These are phyloP conservation scores for Ustilago shanxiensis DNA, from an alignment of 1,284 basidiomycete species.

Conservation along the genomic window DNA sequence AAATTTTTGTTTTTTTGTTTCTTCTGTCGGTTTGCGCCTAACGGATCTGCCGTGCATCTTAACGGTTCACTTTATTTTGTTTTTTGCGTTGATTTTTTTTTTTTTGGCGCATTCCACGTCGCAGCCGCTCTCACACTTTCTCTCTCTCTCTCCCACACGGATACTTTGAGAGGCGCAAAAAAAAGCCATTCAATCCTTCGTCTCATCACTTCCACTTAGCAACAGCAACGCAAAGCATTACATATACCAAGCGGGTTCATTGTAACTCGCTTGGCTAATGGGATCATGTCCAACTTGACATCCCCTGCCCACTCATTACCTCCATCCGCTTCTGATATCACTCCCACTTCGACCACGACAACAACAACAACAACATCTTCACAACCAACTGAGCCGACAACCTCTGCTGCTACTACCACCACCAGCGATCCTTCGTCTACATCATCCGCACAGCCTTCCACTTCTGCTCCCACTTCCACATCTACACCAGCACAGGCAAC, in stretches of 20 bases:
- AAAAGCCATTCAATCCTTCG: not conserved
- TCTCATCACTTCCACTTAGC: constrained; percentile 1
- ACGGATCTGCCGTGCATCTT: not conserved
- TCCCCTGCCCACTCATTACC: constrained; percentile 9
- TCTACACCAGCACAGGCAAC: not conserved
- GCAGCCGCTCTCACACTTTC: too few species aligned
- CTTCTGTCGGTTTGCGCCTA: not conserved
- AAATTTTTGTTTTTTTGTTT: not conserved
- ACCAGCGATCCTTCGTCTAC: not conserved
- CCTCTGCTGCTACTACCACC: too few species aligned
- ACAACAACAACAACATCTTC: too few species aligned
- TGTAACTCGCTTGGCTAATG: constrained; percentile 4
- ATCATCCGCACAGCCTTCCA: not conserved
- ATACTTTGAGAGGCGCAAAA: too few species aligned
- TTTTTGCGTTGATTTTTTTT: too few species aligned
- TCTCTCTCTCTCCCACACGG: too few species aligned
- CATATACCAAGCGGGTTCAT: constrained; percentile 9
- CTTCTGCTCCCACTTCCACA: constrained; percentile 1
- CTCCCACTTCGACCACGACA: constrained; percentile 8
- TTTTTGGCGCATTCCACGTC: too few species aligned
- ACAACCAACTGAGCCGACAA: not conserved
- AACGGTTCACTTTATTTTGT: too few species aligned
- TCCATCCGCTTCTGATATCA: constrained; percentile 1
- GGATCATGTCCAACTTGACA: constrained; percentile 38
- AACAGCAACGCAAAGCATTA: not conserved